These are phyloP conservation scores for Wallacemonas sp. DNA, from an alignment of 208 protist genomes.

Conservation along the genomic window DNA sequence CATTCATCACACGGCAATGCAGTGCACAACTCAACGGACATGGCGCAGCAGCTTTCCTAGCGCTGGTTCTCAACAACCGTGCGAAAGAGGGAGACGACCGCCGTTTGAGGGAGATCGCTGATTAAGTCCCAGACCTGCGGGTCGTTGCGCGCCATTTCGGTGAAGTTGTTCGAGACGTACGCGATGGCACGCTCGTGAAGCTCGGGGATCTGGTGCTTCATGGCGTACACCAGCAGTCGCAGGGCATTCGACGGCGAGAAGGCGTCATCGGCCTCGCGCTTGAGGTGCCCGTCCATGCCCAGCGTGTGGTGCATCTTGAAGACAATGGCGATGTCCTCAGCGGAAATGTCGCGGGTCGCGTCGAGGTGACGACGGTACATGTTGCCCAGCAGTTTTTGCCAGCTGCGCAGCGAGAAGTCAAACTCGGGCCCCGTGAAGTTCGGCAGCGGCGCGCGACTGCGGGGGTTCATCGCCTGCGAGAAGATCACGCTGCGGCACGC, in stretches of 20 bases:
- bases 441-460: constrained; percentile 44
- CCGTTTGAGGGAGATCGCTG: constrained; percentile 71
- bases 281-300: constrained; percentile 86
- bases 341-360: constrained; percentile 64
- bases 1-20: too few relatives aligned
- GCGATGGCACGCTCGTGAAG: constrained; percentile 79
- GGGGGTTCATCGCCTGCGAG: constrained; percentile 64
- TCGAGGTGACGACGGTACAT: constrained; percentile 85
- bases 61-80: constrained; percentile 67
- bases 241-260: constrained; percentile 71
- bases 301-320: constrained; percentile 82
- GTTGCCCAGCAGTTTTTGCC: constrained; percentile 72
- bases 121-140: constrained; percentile 87
- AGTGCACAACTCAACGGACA: not conserved
- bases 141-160: constrained; percentile 59
- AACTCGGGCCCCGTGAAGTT: constrained; percentile 61
- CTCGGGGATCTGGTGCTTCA: constrained; percentile 82
- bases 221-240: constrained; percentile 79
- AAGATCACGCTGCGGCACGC: constrained; percentile 83
- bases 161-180: constrained; percentile 72
- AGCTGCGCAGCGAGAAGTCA: constrained; percentile 84
- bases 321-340: constrained; percentile 83
- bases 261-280: constrained; percentile 81
- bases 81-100: constrained; percentile 78
- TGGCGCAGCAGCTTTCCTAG: constrained; percentile 9